Evolutionary conservation across 2,329 filamentous ascomycete genomes (phyloP).

Genomic region (Colletotrichum camelliae): DNA sequence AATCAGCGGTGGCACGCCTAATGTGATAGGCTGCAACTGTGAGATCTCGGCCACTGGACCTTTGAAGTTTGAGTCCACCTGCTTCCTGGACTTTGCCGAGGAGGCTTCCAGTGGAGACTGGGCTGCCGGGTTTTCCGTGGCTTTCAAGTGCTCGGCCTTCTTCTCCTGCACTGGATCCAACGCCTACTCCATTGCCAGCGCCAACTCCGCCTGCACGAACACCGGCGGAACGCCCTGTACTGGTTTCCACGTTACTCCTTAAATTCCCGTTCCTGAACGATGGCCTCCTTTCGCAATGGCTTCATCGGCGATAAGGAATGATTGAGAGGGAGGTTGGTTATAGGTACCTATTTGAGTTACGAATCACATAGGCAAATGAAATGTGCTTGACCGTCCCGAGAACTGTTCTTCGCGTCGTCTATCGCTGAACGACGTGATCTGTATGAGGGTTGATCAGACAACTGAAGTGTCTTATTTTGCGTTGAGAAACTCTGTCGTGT

Average conservation of each 20-base stretch:
- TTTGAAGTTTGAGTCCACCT: not conserved
- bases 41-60: not conserved
- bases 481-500: not conserved
- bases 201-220: not conserved
- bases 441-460: not conserved
- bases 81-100: not conserved
- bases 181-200: not conserved
- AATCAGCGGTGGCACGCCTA: not conserved
- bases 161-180: not conserved
- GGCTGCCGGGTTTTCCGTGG: not conserved
- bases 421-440: rapidly evolving
- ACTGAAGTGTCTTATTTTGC: rapidly evolving
- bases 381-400: rapidly evolving
- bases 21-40: not conserved
- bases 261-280: not conserved
- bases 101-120: not conserved
- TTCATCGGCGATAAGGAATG: rapidly evolving
- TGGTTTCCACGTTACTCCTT: not conserved
- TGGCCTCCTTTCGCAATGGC: not conserved
- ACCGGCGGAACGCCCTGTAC: not conserved
- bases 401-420: not conserved
- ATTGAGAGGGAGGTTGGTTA: rapidly evolving
- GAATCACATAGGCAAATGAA: not conserved
- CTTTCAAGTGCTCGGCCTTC: not conserved
- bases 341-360: not conserved